Base-by-base conservation (phyloP, 179 eudicot species). In the Gypsophila paniculata region DNA sequence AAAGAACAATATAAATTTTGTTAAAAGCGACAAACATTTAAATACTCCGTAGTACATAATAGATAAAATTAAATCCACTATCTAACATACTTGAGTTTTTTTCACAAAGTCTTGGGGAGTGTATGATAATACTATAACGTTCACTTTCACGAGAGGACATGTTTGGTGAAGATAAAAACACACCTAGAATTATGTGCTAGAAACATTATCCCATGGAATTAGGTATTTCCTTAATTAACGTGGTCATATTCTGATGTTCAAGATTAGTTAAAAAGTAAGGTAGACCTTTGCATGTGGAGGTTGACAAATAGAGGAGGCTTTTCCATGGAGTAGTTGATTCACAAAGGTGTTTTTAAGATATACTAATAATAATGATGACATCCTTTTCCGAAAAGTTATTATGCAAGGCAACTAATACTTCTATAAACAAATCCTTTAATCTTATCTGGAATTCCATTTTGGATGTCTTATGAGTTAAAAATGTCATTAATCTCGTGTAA, bases 401-500 rank as follows among this genome's bases (percentile, higher is more conserved):
- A 67, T 46, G 71, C 46, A 72, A 74, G 62, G 61, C 76, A 61
- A 71, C 76, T 54, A 81, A 65, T 49, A 70, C 17, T 51, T 21
- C 21, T n/a, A 51, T 52, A 82, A 69, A 76, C 62, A 79, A 77
- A 23, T 23, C 60, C 70, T 52, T 6, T 63, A 65, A 74, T 80
- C 80, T 70, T 74, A 76, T 76, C 53, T 76, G 84, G 82, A 82
- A 82, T 80, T 80, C 88, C 85, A 84, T 71, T 73, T 51, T 34
- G 46, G 22, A 36, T 68, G 15, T 26, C 42, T 39, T 57, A 23
- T 64, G 22, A 42, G 17, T 17, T 55, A 22, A 14, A 51, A 19
- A 15, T 23, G 13, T 39, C 36, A 17, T 48, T 76, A 42, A 38
- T 49, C 57, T 25, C 1, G 4, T 64, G 46, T 34, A 66, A 2